These are phyloP conservation scores for Pichiaceae sp. DNA, from an alignment of 1,139 yeast genomes.

Conservation along the genomic window DNA sequence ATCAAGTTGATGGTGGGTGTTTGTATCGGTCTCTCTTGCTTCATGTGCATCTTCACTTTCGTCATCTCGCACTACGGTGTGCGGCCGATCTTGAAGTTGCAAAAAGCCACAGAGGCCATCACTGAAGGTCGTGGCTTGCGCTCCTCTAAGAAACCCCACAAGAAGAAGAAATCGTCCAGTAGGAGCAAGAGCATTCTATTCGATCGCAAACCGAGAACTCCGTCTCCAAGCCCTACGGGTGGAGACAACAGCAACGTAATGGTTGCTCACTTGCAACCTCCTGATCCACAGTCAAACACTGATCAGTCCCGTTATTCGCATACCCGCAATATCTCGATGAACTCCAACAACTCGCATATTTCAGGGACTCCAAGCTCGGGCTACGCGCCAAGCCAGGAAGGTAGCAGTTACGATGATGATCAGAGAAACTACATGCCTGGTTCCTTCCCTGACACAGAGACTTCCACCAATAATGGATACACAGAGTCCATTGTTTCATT, in stretches of 20 bases:
- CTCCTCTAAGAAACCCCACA: not conserved
- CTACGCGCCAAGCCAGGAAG: not conserved
- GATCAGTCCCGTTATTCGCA: not conserved
- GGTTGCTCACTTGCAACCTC: not conserved
- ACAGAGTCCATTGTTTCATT: constrained; percentile 7
- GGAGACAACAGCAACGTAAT: not conserved
- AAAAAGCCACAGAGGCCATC: constrained; percentile 71
- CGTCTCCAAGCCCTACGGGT: not conserved
- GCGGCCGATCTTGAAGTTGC: constrained; percentile 71
- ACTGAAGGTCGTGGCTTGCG: constrained; percentile 25
- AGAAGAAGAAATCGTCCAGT: not conserved
- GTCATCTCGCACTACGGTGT: constrained; percentile 83
- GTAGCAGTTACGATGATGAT: not conserved
- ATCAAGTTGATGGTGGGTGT: constrained; percentile 70
- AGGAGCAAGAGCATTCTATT: not conserved
- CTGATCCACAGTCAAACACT: not conserved
- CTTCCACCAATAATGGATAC: not conserved
- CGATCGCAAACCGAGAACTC: not conserved
- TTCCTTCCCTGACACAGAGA: not conserved
- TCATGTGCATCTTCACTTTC: constrained; percentile 67
- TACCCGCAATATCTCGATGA: not conserved
- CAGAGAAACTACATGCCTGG: not conserved
- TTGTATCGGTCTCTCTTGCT: constrained; percentile 70
- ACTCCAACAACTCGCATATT: not conserved
- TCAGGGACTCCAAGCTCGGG: not conserved